Evolutionary conservation across 2,329 filamentous ascomycete species (phyloP).

Genomic region (Botrytis aclada): DNA sequence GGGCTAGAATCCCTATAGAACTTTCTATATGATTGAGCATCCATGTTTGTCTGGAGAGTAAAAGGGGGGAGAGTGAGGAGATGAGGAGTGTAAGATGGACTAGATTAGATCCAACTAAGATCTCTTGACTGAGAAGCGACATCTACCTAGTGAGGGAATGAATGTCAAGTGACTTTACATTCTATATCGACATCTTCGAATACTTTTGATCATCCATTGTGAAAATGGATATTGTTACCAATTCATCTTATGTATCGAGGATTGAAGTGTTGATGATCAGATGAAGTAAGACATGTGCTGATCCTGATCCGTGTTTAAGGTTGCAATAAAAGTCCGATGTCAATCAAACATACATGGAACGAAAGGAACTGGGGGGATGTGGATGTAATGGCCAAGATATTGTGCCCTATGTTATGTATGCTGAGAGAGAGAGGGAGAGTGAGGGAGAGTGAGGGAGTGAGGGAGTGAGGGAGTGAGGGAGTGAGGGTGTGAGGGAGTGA

Average conservation of each 20-base stretch:
- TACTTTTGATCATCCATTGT: neutral
- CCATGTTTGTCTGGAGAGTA: neutral
- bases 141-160: too few species aligned
- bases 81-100: neutral
- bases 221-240: neutral
- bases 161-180: neutral
- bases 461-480: too few species aligned
- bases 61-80: too few species aligned
- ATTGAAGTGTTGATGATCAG: neutral
- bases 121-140: neutral
- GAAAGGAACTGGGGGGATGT: neutral
- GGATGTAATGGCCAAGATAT: neutral
- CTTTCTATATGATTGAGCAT: neutral
- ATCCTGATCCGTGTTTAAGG: neutral
- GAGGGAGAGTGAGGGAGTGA: too few species aligned
- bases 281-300: neutral
- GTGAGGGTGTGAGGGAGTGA: neutral
- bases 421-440: too few species aligned
- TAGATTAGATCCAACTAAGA: neutral
- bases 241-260: neutral
- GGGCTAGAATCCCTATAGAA: neutral
- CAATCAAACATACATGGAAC: neutral
- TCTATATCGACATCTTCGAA: neutral
- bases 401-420: too few species aligned
- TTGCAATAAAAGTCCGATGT: neutral